Evolutionary conservation across 805 yeast species (phyloP).

Genomic region (Spathaspora sp.): DNA sequence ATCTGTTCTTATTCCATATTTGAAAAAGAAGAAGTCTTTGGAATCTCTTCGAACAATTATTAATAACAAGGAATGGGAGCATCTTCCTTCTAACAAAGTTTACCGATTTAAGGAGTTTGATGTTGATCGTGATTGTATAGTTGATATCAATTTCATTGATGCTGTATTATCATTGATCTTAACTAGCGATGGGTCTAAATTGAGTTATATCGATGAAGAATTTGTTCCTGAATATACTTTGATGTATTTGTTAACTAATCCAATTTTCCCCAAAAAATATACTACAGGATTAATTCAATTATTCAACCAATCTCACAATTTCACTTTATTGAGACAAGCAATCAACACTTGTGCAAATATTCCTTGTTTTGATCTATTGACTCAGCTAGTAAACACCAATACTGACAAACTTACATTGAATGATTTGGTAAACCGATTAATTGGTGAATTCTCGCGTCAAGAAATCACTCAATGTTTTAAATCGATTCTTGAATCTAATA

Average conservation of each 20-base stretch:
- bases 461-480: conserved; percentile 51
- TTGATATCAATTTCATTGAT: conserved; percentile 55
- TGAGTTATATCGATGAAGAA: conserved; percentile 20
- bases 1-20: conserved; percentile 24
- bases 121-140: conserved; percentile 61
- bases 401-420: conserved; percentile 56
- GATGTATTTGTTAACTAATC: conserved; percentile 80
- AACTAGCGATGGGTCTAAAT: conserved; percentile 11
- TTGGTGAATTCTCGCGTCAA: conserved; percentile 59
- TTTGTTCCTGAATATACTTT: conserved; percentile 57
- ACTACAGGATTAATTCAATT: conserved; percentile 55
- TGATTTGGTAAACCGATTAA: conserved; percentile 64
- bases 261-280: conserved; percentile 66
- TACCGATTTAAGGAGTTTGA: conserved; percentile 47
- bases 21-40: conserved; percentile 24
- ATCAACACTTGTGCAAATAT: conserved; percentile 74
- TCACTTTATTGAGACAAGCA: conserved; percentile 75
- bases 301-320: conserved; percentile 36
- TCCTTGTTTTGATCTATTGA: conserved; percentile 58
- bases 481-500: conserved; percentile 26
- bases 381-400: conserved; percentile 49
- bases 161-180: conserved; percentile 44
- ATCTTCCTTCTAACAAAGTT: conserved; percentile 7
- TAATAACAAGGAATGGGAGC: conserved; percentile 1
- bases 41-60: conserved; percentile 16